Evolutionary conservation across 176 grass and related monocot species (phyloP), one percentile per base, ranked within the genome.

Genomic region (Tillandsia leiboldiana): DNA sequence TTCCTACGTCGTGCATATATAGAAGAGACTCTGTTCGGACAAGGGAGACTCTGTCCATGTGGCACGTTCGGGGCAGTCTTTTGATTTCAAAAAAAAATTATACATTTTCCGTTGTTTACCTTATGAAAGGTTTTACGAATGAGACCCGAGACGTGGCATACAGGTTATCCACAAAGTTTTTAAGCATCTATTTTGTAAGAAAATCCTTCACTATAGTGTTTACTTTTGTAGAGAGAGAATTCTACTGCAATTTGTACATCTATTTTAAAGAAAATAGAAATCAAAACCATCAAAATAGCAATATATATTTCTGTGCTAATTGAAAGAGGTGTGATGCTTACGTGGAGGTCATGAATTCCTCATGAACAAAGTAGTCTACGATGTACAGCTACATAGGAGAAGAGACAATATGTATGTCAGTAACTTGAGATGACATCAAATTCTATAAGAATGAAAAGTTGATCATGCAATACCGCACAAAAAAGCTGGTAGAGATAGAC

Each of bases 341-440:
- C 93, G 93, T 97, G 72, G 93, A 97, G 50, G 93, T 97, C 93
- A 97, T 97, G 77, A 92, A 90, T 68, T 96, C 93, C 85, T 97
- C 93, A 67, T 92, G 86, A 68, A 90, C 67, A 48, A 97, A 97
- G 79, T 97, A 97, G 72, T 97, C 93, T 85, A 87, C 68, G 66
- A 97, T 75, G 80, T 97, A 97, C 78, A 83, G 80, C 93, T 97
- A 68, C 78, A 96, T 47, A 63, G 69, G 78, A 12, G 75, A 81
- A 65, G 42, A 48, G 73, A 10, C 79, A 72, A 75, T 73, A 74
- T 0, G 71, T 76, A 50, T 14, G 77, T 63, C 56, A 73, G 51
- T 64, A 74, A 74, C n/a, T 50, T 7, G 49, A 51, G 52, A 66
- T 15, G 48, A 28, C 67, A 48, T 76, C 51, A 71, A 70, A 9